A percentile compares a stretch with the other conserved stretches of the same genome.
Conservation (phyloP, 1,284 basidiomycete genomes). For the Sparassis latifolia region DNA sequence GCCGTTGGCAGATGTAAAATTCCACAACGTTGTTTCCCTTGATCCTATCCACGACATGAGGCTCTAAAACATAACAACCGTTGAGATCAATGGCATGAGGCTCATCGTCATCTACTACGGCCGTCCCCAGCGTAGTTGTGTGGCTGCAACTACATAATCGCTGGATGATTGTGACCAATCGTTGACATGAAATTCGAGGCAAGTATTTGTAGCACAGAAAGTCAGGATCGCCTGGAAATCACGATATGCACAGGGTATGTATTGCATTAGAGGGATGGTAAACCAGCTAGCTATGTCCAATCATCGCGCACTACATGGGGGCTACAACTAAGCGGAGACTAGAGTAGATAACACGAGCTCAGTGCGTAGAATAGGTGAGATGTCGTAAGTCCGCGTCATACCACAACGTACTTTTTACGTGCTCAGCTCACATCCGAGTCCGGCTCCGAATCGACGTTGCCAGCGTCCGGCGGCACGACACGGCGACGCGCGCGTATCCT, state of each 20-base stretch:
- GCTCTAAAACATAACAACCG: too few species aligned
- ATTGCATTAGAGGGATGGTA: neutral
- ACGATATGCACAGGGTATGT: neutral
- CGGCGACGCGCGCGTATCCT: conserved; percentile 17
- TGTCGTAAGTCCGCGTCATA: neutral
- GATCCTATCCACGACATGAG: too few species aligned
- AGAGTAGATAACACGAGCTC: neutral
- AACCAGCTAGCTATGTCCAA: neutral
- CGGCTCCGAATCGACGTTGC: neutral
- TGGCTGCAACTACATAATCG: too few species aligned
- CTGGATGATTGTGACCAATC: too few species aligned
- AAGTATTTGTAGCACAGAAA: too few species aligned
- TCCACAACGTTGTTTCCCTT: too few species aligned
- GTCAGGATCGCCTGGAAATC: too few species aligned
- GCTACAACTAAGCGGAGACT: neutral
- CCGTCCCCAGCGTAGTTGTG: too few species aligned
- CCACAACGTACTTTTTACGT: neutral
- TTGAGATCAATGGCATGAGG: too few species aligned
- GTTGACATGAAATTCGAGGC: too few species aligned
- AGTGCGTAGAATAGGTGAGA: neutral
- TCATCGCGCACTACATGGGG: neutral
- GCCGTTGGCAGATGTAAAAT: too few species aligned
- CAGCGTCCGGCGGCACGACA: neutral
- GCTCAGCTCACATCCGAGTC: neutral
- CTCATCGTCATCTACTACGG: too few species aligned